Evolutionary conservation across 225 moss, liverwort and hornwort species (phyloP).

Genomic region (Physcomitrellopsis africana): DNA sequence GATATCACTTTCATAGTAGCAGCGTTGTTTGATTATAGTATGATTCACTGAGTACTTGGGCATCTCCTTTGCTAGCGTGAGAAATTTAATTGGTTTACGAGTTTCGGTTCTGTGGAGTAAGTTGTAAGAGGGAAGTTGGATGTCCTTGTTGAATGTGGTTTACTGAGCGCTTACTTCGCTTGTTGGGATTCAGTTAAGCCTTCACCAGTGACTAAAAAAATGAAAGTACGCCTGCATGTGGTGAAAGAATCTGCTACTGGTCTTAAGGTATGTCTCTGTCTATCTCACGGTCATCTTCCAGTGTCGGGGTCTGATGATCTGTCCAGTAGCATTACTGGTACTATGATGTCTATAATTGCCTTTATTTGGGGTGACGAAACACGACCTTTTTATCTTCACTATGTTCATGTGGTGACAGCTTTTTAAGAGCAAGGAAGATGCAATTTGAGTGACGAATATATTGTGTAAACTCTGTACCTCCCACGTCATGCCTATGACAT

Average conservation of each 20-base stretch:
- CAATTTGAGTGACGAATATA: background rate
- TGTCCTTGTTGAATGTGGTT: slow-evolving; percentile 14
- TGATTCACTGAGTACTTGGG: background rate
- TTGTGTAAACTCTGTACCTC: background rate
- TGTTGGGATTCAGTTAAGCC: slow-evolving; percentile 60
- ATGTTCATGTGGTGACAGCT: too few species aligned
- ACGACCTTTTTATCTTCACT: too few species aligned
- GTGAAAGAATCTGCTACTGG: slow-evolving; percentile 68
- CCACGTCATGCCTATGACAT: slow-evolving; percentile 8
- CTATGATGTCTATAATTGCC: too few species aligned
- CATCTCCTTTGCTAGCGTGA: background rate
- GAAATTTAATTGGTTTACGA: background rate
- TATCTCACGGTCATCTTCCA: slow-evolving; percentile 3
- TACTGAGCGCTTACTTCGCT: slow-evolving; percentile 12
- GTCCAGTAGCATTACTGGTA: too few species aligned
- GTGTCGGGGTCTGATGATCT: background rate
- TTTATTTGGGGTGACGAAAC: too few species aligned
- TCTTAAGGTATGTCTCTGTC: slow-evolving; percentile 64
- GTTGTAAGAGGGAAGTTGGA: slow-evolving; percentile 13
- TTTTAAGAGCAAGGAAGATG: background rate
- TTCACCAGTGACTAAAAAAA: slow-evolving; percentile 64
- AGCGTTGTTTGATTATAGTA: background rate
- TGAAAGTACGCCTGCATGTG: slow-evolving; percentile 83
- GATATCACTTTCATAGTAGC: slow-evolving; percentile 10
- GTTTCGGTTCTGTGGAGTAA: background rate